Evolutionary conservation across 2,329 filamentous ascomycete genomes (phyloP), one percentile per base, ranked within the genome.

Genomic region (Aureobasidium sp.): DNA sequence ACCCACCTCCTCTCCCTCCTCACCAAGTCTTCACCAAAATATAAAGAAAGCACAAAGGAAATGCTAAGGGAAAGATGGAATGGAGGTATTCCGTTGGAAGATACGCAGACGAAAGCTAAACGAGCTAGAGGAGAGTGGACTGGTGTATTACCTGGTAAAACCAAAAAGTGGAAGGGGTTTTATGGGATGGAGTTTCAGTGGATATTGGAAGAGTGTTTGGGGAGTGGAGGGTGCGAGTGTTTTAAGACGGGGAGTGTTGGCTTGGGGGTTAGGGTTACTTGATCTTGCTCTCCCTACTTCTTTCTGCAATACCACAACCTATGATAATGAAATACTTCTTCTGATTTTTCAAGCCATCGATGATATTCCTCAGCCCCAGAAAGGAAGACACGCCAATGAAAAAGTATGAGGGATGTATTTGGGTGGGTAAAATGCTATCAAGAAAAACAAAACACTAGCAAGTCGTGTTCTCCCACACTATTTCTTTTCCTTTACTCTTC

Each of bases 171-270:
- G 89, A 86, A 81, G 69, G 80, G 83, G 36, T 89, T 90, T 65
- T 83, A 83, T 68, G 89, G 89, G 0, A 72, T 90, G 63, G 75
- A 81, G 47, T 91, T 90, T 72, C 81, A 87, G 63, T 91, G 86
- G 86, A 78, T 89, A 16, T 70, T 91, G 47, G 85, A 82, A 44
- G 87, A 91, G 71, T 88, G 86, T 47, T 78, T 89, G 29, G 89
- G 88, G 0, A 78, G 85, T 32, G 89, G 89, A 1, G 69, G 87
- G 16, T 81, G 91, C 5, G 88, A 92, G 73, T 75, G 89, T 15
- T 92, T 92, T 71, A 83, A 90, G 69, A 91, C 88, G 13, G 80
- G 86, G 15, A 88, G 84, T 67, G 86, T 91, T n/a, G 88, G 88
- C 1, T 78, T 82, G 63, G 88, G 84, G 11, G 81, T 90, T 1